Base-by-base conservation (phyloP, 1,139 yeast species). In the Debaryomycetaceae sp. region DNA sequence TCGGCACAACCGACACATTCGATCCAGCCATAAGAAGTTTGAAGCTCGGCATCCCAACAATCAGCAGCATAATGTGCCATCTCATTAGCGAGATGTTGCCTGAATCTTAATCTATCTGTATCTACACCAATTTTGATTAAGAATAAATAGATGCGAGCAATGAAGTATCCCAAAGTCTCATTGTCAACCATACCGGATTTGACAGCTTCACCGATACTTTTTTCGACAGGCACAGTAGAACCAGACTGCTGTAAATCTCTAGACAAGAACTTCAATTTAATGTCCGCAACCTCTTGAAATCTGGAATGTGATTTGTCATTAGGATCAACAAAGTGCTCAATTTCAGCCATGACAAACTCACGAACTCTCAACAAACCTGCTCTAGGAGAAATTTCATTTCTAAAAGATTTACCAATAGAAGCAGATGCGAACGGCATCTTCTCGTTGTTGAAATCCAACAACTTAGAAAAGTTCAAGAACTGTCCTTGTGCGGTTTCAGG, bases 401-500 rank as follows among this genome's bases (percentile, higher is more conserved):
- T 85, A 78, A 92, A 94, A 14, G 98, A 91, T 67, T 94, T 94
- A 60, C 99, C 99, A 59, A 94, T 88, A 33, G 97, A 87, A 35
- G 98, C 98, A 46, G 97, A 88, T 14, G 99, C 99, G 67, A 94
- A 94, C 43, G 99, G 99, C 92, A 94, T 91, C 67, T 84, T 87
- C 63, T 86, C 83, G 70, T 94, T 94, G 79, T 94, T 94, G 75
- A 83, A 87, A 57, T 94, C 98, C 57, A 89, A 80, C 58, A 94
- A 78, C 71, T 92, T 92, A 71, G 80, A 79, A 68, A 94, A 94
- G 77, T 94, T 94, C 60, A 94, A 77, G 67, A 94, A 94, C 70
- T 94, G 98, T 58, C 99, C 98, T 74, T 94, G 99, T 22, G 99
- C 99, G 47, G 99, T 94, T 73, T 94, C 99, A 43, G 99, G 99